Evolutionary conservation across 2,329 filamentous ascomycete genomes (phyloP).

Genomic region (Cladorrhinum sp.): DNA sequence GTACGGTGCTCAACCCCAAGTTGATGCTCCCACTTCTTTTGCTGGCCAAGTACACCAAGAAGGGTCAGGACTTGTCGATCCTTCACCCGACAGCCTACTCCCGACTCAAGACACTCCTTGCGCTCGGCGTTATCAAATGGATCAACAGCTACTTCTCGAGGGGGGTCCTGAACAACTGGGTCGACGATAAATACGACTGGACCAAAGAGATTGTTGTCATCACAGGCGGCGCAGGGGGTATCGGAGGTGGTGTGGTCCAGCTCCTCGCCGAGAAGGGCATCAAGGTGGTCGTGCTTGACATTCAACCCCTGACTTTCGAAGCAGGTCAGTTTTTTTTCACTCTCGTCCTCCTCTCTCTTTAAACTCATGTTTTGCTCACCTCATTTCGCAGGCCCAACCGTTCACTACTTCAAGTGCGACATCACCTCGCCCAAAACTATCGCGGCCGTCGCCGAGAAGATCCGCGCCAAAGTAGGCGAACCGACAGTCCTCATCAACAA

Average conservation of each 20-base stretch:
- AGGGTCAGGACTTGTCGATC: conserved; percentile 53
- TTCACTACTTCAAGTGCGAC: conserved; percentile 70
- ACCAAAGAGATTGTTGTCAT: conserved; percentile 66
- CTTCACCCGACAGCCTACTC: conserved; percentile 51
- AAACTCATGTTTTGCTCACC: not conserved
- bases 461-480: conserved; percentile 56
- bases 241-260: conserved; percentile 64
- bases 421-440: conserved; percentile 58
- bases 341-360: too few species aligned
- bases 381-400: conserved; percentile 42
- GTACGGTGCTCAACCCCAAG: conserved; percentile 62
- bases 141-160: conserved; percentile 51
- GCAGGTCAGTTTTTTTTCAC: conserved; percentile 39
- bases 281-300: conserved; percentile 69
- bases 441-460: conserved; percentile 46
- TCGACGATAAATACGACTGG: conserved; percentile 60
- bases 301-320: conserved; percentile 58
- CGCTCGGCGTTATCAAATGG: conserved; percentile 48
- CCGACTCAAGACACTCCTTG: conserved; percentile 51
- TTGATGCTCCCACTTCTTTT: conserved; percentile 63
- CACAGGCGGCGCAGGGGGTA: conserved; percentile 72
- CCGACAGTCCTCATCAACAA: conserved; percentile 73
- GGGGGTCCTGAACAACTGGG: conserved; percentile 49
- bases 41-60: conserved; percentile 60
- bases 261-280: conserved; percentile 62